These are phyloP conservation scores for Komagataella phaffii DNA, from an alignment of 805 yeast genomes.

Conservation along the genomic window DNA sequence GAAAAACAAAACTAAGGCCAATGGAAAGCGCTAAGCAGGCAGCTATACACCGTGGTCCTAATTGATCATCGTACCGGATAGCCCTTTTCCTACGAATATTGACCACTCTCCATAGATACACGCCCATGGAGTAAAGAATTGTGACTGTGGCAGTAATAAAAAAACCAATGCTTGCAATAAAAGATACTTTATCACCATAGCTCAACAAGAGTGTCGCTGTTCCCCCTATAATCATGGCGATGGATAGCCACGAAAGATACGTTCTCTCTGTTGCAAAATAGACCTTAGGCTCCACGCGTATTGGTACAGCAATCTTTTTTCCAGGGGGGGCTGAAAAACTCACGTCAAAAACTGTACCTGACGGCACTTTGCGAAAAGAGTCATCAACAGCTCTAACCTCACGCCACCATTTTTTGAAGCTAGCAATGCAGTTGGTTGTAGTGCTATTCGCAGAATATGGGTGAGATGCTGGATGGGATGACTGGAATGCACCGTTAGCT, in stretches of 20 bases:
- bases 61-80: constrained; percentile 71
- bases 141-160: constrained; percentile 69
- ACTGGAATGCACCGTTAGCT: constrained; percentile 8
- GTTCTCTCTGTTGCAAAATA: constrained; percentile 97
- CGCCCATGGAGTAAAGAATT: constrained; percentile 54
- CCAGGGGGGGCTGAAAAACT: constrained; percentile 72
- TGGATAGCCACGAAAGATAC: constrained; percentile 84
- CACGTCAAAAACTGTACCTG: constrained; percentile 49
- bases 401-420: constrained; percentile 5
- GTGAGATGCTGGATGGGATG: not conserved
- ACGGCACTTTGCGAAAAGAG: constrained; percentile 46
- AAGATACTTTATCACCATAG: constrained; percentile 65
- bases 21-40: constrained; percentile 59
- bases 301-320: constrained; percentile 81
- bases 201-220: constrained; percentile 79
- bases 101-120: constrained; percentile 70
- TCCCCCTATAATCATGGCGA: constrained; percentile 77
- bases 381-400: constrained; percentile 19
- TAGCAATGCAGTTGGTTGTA: constrained; percentile 1
- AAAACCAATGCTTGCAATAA: constrained; percentile 79
- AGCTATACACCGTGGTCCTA: constrained; percentile 83
- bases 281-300: constrained; percentile 97
- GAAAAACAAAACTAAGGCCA: constrained; percentile 43
- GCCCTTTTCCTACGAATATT: constrained; percentile 77
- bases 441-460: not conserved